A percentile compares a stretch with the other conserved stretches of the same genome.
Conservation (phyloP, 2,329 filamentous ascomycete genomes). For the Elsinoe arachidis region DNA sequence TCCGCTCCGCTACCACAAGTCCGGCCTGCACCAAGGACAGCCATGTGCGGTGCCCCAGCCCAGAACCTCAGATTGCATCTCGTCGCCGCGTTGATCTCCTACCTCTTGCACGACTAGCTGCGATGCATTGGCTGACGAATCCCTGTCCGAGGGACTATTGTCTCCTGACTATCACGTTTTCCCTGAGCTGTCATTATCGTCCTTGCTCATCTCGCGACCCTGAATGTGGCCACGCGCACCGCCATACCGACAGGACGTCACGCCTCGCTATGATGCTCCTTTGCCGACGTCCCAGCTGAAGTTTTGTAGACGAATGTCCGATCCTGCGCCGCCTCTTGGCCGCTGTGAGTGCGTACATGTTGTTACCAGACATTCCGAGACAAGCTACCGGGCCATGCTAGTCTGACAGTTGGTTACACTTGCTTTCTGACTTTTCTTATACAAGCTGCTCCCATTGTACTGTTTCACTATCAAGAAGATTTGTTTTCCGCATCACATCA, state of each 20-base stretch:
- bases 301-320: background rate
- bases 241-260: constrained; percentile 7
- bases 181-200: background rate
- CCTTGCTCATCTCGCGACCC: background rate
- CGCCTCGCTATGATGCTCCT: background rate
- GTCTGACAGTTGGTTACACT: background rate
- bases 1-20: constrained; percentile 7
- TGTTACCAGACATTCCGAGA: background rate
- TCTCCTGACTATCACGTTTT: constrained; percentile 10
- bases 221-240: constrained; percentile 6
- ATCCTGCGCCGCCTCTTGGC: constrained; percentile 11
- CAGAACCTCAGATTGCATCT: background rate
- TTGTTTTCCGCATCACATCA: background rate
- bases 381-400: background rate
- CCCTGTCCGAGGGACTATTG: background rate
- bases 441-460: background rate
- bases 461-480: background rate
- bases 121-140: constrained; percentile 3
- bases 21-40: background rate
- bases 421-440: background rate
- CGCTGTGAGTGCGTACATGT: constrained; percentile 6
- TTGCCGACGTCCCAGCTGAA: constrained; percentile 1
- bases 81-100: background rate
- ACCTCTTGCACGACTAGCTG: background rate
- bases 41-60: background rate